phyloP scores from a whole-genome alignment of 176 grass and related monocot genomes.

The Cymbopogon citratus region DNA sequence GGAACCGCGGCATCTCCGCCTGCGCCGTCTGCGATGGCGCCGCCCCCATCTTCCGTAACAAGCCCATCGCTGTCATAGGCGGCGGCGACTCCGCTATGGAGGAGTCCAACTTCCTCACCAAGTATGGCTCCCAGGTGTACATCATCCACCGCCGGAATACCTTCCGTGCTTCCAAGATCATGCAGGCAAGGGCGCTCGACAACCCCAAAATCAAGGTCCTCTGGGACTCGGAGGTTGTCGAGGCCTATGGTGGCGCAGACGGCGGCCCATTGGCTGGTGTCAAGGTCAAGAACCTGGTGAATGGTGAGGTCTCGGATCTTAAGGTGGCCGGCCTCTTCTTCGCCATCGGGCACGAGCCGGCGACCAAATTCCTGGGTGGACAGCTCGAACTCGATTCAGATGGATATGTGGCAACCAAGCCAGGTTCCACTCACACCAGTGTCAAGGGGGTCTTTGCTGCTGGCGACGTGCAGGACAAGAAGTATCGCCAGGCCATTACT shows the following conservation, averaged over 20 bases:
- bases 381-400: slow-evolving; percentile 84
- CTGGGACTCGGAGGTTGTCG: slow-evolving; percentile 81
- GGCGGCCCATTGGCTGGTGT: slow-evolving; percentile 59
- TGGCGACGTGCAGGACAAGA: slow-evolving; percentile 92
- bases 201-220: slow-evolving; percentile 90
- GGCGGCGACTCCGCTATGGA: slow-evolving; percentile 97
- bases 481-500: slow-evolving; percentile 87
- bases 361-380: slow-evolving; percentile 88
- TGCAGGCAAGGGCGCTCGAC: slow-evolving; percentile 73
- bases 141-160: slow-evolving; percentile 87
- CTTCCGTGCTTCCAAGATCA: slow-evolving; percentile 96
- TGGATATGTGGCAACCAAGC: slow-evolving; percentile 73
- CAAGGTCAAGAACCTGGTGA: slow-evolving; percentile 69
- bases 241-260: slow-evolving; percentile 55
- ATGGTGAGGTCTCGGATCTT: slow-evolving; percentile 58
- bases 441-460: slow-evolving; percentile 87
- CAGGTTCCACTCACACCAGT: slow-evolving; percentile 71
- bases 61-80: slow-evolving; percentile 78
- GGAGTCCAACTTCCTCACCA: slow-evolving; percentile 96
- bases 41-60: slow-evolving; percentile 78
- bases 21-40: slow-evolving; percentile 98
- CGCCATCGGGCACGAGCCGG: slow-evolving; percentile 87
- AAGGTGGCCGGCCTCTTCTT: slow-evolving; percentile 80
- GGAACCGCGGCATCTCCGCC: slow-evolving; percentile 90
- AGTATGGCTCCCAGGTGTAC: slow-evolving; percentile 89